Evolutionary conservation across 106 monocot species (phyloP), one percentile per base, ranked within the genome.

Genomic region (Acorus gramineus): DNA sequence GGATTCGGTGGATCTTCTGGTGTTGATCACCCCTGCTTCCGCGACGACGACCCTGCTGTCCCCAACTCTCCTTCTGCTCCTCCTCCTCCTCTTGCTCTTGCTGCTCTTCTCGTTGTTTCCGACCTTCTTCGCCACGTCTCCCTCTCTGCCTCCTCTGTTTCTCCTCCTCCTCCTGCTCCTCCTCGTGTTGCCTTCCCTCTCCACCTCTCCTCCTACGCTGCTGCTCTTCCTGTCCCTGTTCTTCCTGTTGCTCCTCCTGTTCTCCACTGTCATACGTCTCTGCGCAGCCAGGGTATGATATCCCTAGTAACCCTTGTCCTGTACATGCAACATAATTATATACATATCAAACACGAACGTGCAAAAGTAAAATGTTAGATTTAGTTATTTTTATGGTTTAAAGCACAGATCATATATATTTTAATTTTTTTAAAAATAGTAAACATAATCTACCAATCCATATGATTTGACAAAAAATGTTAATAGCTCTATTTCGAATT

Each of bases 1-100:
- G 28, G 28, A 8, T 2, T 57, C 28, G 28, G 57, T 57, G 57
- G 57, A 57, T 57, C 57, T 11, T 57, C 57, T 57, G 57, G 57
- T 57, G 57, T 28, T 28, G 28, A 28, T 28, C 28, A 28, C 28
- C 28, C 28, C 28, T 28, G 28, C 28, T 28, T 28, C 28, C 28
- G 28, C 52, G 28, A 28, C 28, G 28, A 28, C 28, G 28, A 28
- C 28, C 28, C 28, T 28, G 28, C 28, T 28, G 28, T 28, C 9
- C 52, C 9, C 7, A 7, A 7, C 52, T 52, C n/a, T 12, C 5
- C 5, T 11, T 14, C 57, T 57, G n/a, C 57, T 11, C 5, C 57
- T 2, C 57, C 57, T 2, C 57, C 13, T 57, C 57, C 28, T 28
- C 28, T 28, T 28, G 28, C 28, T 28, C 28, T 28, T 28, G 28